Evolutionary conservation across 2,329 filamentous ascomycete species (phyloP).

Genomic region (Diatrype stigma): DNA sequence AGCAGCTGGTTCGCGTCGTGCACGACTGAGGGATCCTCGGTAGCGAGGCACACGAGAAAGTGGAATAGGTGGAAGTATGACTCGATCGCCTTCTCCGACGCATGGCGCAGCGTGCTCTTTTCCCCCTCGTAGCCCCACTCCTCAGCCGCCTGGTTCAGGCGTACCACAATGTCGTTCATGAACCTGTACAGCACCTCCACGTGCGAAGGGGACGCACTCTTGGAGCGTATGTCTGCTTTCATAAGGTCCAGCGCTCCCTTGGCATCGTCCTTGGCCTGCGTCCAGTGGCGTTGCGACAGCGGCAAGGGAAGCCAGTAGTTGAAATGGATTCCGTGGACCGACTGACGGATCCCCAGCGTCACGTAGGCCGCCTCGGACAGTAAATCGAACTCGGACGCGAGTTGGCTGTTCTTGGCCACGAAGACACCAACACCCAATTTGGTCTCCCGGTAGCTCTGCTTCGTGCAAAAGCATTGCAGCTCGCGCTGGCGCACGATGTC

Average conservation of each 20-base stretch:
- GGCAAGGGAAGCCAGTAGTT: conserved; percentile 43
- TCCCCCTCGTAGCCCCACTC: conserved; percentile 16
- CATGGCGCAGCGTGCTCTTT: conserved; percentile 39
- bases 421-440: conserved; percentile 41
- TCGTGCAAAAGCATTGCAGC: conserved; percentile 43
- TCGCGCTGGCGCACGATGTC: conserved; percentile 38
- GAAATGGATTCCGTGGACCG: conserved; percentile 39
- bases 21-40: conserved; percentile 31
- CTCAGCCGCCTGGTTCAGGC: conserved; percentile 38
- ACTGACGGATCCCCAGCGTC: conserved; percentile 31
- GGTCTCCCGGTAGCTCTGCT: conserved; percentile 32
- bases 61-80: conserved; percentile 50
- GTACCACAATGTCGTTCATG: conserved; percentile 48
- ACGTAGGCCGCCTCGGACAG: conserved; percentile 38
- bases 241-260: conserved; percentile 24
- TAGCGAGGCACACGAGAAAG: conserved; percentile 43
- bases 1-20: conserved; percentile 36
- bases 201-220: conserved; percentile 10
- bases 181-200: conserved; percentile 40
- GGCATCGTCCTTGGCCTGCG: conserved; percentile 26
- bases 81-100: conserved; percentile 49
- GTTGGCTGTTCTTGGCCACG: conserved; percentile 17
- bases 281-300: conserved; percentile 42
- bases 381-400: conserved; percentile 47
- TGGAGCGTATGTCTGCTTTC: conserved; percentile 15